Conservation (phyloP, 495 filamentous ascomycete species). For the Penicillium malachiteum region DNA sequence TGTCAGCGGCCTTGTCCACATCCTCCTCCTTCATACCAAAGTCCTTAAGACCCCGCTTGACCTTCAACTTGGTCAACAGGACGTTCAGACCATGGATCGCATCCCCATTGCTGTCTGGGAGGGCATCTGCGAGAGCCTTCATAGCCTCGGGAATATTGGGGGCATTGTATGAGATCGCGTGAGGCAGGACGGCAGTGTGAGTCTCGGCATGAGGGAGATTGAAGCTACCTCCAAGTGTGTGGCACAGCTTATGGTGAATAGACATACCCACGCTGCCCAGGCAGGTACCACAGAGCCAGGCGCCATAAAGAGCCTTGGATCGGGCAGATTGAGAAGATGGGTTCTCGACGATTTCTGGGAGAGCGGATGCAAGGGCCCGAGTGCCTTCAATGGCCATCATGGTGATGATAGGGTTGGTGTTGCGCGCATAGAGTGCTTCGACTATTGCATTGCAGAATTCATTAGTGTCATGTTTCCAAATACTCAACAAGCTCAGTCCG, state of each 20-base stretch:
- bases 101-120: constrained; percentile 60
- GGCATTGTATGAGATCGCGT: constrained; percentile 68
- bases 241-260: constrained; percentile 71
- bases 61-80: constrained; percentile 54
- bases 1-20: constrained; percentile 64
- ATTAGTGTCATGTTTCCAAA: not conserved
- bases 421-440: constrained; percentile 65
- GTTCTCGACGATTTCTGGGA: constrained; percentile 55
- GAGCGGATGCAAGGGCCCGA: constrained; percentile 50
- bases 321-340: constrained; percentile 51
- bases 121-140: constrained; percentile 53
- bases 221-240: constrained; percentile 66
- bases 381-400: constrained; percentile 59
- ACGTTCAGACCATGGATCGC: constrained; percentile 62
- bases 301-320: constrained; percentile 60
- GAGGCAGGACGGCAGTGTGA: constrained; percentile 65
- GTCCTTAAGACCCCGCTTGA: constrained; percentile 56
- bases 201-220: constrained; percentile 70
- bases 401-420: constrained; percentile 59
- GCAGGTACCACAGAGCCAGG: constrained; percentile 65
- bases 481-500: no score
- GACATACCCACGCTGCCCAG: constrained; percentile 67
- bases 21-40: constrained; percentile 67
- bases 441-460: constrained; percentile 31
- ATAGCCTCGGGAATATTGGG: constrained; percentile 60